phyloP scores from a whole-genome alignment of 2,329 filamentous ascomycete genomes.

The Incumbomyces lentus region DNA sequence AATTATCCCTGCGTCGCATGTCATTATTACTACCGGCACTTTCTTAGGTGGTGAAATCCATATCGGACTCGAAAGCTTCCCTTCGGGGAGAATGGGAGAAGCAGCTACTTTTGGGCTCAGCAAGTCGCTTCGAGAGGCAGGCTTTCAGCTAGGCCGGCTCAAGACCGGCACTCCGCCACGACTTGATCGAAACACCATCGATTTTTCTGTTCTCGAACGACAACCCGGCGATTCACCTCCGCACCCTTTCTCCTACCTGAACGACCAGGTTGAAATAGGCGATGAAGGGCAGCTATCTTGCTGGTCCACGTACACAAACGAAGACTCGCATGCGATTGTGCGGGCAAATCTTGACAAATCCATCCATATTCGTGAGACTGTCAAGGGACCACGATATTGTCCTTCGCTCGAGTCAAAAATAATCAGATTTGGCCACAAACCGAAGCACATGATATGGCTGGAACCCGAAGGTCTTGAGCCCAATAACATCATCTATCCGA shows the following conservation, averaged over 20 bases:
- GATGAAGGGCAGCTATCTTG: constrained; percentile 69
- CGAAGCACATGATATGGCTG: constrained; percentile 84
- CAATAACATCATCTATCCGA: constrained; percentile 84
- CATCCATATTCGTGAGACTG: constrained; percentile 89
- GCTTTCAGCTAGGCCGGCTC: constrained; percentile 76
- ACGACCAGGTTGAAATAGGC: constrained; percentile 60
- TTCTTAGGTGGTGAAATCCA: constrained; percentile 95
- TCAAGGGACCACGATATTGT: constrained; percentile 90
- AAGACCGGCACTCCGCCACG: constrained; percentile 95
- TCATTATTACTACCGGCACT: constrained; percentile 92
- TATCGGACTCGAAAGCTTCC: constrained; percentile 74
- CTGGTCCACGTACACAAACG: constrained; percentile 78
- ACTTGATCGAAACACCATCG: constrained; percentile 69
- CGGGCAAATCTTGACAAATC: constrained; percentile 87
- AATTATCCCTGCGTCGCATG: constrained; percentile 65
- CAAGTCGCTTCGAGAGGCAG: constrained; percentile 77
- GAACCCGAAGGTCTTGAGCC: constrained; percentile 86
- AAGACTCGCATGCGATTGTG: constrained; percentile 70
- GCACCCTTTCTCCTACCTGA: constrained; percentile 82
- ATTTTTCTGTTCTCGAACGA: constrained; percentile 59
- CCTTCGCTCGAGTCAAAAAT: constrained; percentile 93
- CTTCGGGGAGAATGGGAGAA: constrained; percentile 86
- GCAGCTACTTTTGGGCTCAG: constrained; percentile 85
- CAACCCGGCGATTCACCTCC: constrained; percentile 80
- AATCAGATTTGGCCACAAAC: constrained; percentile 71